phyloP scores from a whole-genome alignment of 306 rosid species.

The Mimosa bimucronata region DNA sequence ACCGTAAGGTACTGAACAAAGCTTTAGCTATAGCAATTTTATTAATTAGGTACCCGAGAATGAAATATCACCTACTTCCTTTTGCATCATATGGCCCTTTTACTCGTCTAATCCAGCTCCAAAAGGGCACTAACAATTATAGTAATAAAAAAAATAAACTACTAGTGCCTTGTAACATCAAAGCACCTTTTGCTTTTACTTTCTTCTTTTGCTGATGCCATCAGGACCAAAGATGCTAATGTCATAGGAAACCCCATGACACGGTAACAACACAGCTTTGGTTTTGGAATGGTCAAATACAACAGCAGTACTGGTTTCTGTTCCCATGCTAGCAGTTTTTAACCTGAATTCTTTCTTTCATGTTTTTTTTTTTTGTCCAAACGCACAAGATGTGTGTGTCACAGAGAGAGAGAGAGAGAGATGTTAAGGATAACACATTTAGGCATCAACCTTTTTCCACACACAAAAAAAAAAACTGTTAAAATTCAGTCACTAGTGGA shows the following conservation, averaged over 20 bases:
- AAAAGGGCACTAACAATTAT: background rate
- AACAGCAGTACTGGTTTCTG: background rate
- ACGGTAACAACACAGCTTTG: background rate
- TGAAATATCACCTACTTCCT: background rate
- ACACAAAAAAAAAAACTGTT: background rate
- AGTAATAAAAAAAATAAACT: background rate
- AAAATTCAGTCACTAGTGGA: background rate
- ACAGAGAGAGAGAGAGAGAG: background rate
- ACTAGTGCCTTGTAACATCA: background rate
- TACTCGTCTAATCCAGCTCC: background rate
- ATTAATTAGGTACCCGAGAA: background rate
- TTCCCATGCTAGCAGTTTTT: background rate
- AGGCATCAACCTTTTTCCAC: background rate
- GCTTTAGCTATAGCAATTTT: background rate
- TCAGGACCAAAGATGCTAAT: background rate
- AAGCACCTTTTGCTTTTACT: background rate
- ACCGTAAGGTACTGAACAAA: background rate
- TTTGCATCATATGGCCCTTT: background rate
- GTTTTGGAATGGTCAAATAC: background rate
- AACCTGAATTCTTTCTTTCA: background rate
- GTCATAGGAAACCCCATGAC: background rate
- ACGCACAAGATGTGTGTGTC: background rate
- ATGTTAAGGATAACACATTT: background rate
- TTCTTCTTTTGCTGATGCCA: background rate
- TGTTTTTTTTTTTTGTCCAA: background rate